Conservation (phyloP, 305 asterid species). For the Rubia peregrina region DNA sequence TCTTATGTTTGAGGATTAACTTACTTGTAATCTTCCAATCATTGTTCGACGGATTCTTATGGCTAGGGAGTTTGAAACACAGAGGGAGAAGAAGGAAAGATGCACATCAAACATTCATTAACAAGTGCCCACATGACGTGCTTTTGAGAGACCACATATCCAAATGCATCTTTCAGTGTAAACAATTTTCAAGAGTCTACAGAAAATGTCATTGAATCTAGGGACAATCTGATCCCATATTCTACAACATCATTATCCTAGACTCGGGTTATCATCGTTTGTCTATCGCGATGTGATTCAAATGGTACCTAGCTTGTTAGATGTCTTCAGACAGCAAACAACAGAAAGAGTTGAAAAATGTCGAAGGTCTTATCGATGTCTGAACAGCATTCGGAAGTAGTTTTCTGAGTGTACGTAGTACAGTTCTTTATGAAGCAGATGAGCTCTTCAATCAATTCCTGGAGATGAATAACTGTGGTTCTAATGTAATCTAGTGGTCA, state of each 20-base stretch:
- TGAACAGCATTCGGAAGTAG: not conserved
- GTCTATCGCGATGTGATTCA: conserved; percentile 17
- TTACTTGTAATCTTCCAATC: not conserved
- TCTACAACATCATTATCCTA: conserved; percentile 1
- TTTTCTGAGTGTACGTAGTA: not conserved
- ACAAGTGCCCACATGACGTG: conserved; percentile 18
- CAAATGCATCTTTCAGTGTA: conserved; percentile 2
- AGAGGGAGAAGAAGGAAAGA: conserved; percentile 1
- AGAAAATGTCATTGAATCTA: not conserved
- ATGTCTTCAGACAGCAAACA: not conserved
- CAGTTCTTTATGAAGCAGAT: not conserved
- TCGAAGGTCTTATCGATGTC: not conserved
- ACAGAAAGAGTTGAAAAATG: not conserved
- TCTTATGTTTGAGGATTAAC: not conserved
- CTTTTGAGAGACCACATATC: conserved; percentile 13
- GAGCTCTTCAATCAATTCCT: not conserved
- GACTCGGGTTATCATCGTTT: conserved; percentile 7
- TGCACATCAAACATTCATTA: conserved; percentile 12
- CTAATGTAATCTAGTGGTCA: too few relatives aligned
- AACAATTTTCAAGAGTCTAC: conserved; percentile 10
- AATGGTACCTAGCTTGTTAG: not conserved
- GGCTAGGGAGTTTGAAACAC: conserved; percentile 3
- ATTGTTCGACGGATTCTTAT: not conserved
- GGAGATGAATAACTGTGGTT: too few relatives aligned
- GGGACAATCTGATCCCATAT: conserved; percentile 19